These are phyloP conservation scores for Trichoderma arundinaceum DNA, from an alignment of 2,329 filamentous ascomycete genomes.

Conservation along the genomic window DNA sequence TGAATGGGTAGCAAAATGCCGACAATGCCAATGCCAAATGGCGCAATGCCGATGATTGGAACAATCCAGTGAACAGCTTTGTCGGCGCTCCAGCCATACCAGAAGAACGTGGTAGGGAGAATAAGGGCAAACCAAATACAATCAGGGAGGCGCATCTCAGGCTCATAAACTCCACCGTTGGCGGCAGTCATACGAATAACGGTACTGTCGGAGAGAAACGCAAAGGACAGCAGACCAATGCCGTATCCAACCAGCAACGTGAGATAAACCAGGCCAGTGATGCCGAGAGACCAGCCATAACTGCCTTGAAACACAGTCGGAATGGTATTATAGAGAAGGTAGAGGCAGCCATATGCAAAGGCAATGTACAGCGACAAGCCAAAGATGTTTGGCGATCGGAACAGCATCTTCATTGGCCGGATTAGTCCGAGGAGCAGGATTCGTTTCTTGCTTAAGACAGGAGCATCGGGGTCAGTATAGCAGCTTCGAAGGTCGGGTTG, in stretches of 20 bases:
- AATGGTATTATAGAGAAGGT: slow-evolving; percentile 46
- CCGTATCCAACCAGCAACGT: slow-evolving; percentile 3
- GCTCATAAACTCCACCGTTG: slow-evolving; percentile 27
- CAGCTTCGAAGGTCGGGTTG: slow-evolving; percentile 12
- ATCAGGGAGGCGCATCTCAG: slow-evolving; percentile 45
- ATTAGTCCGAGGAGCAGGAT: slow-evolving; percentile 12
- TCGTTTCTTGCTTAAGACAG: slow-evolving; percentile 16
- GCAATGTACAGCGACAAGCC: slow-evolving; percentile 44
- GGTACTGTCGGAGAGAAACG: slow-evolving; percentile 47
- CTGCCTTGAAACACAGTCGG: slow-evolving; percentile 53
- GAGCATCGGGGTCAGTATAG: slow-evolving; percentile 5
- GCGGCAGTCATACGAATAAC: slow-evolving; percentile 46
- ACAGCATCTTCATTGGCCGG: slow-evolving; percentile 49
- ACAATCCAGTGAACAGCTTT: slow-evolving; percentile 43
- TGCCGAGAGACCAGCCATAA: slow-evolving; percentile 24
- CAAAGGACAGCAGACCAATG: slow-evolving; percentile 2
- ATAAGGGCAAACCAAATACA: slow-evolving; percentile 43
- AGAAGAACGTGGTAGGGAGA: slow-evolving; percentile 45
- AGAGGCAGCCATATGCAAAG: slow-evolving; percentile 21
- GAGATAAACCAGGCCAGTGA: slow-evolving; percentile 17
- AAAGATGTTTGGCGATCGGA: slow-evolving; percentile 57
- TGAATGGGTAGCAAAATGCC: slow-evolving; percentile 44
- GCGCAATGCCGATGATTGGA: slow-evolving; percentile 44
- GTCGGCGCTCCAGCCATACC: slow-evolving; percentile 46
- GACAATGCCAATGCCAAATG: slow-evolving; percentile 17